A percentile compares a stretch with the other conserved stretches of the same genome.
phyloP scores from a whole-genome alignment of 2,329 filamentous ascomycete genomes.

The Phialophora expanda region DNA sequence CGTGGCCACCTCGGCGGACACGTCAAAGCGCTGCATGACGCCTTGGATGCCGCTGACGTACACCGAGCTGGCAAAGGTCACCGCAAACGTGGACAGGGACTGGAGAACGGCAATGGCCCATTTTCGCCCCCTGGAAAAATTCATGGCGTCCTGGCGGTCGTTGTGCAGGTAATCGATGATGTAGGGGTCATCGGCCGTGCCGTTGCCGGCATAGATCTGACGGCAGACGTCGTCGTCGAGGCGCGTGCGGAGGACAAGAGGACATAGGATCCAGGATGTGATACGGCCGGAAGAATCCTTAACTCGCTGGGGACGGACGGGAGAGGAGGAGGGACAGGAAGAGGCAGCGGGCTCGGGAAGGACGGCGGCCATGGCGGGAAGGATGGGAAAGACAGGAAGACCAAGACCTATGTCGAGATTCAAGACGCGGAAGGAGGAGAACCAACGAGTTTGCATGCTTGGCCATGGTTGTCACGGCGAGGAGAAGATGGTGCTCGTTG shows the following conservation, averaged over 20 bases:
- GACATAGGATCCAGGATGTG: conserved; percentile 33
- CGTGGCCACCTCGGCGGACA: conserved; percentile 53
- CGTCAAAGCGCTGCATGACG: conserved; percentile 56
- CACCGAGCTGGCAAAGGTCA: conserved; percentile 57
- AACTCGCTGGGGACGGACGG: conserved; percentile 33
- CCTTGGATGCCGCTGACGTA: conserved; percentile 64
- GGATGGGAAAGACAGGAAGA: conserved; percentile 33
- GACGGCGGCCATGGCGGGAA: conserved; percentile 33
- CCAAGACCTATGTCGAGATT: conserved; percentile 16
- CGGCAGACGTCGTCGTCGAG: conserved; percentile 41
- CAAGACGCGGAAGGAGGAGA: conserved; percentile 17
- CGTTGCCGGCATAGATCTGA: conserved; percentile 44
- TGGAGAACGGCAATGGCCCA: conserved; percentile 47
- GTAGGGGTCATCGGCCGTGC: conserved; percentile 52
- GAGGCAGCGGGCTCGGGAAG: conserved; percentile 31
- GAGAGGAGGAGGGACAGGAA: background rate
- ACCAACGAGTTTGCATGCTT: conserved; percentile 10
- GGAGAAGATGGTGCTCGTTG: conserved; percentile 27
- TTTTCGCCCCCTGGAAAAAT: conserved; percentile 45
- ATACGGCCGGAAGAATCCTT: no score
- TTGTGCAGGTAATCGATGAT: conserved; percentile 50
- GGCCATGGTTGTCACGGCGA: conserved; percentile 16
- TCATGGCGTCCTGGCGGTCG: conserved; percentile 51
- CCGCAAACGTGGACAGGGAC: conserved; percentile 63
- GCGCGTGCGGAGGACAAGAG: conserved; percentile 29